phyloP scores from a whole-genome alignment of 352 stramenopile genomes.

The Plasmopara viticola region DNA sequence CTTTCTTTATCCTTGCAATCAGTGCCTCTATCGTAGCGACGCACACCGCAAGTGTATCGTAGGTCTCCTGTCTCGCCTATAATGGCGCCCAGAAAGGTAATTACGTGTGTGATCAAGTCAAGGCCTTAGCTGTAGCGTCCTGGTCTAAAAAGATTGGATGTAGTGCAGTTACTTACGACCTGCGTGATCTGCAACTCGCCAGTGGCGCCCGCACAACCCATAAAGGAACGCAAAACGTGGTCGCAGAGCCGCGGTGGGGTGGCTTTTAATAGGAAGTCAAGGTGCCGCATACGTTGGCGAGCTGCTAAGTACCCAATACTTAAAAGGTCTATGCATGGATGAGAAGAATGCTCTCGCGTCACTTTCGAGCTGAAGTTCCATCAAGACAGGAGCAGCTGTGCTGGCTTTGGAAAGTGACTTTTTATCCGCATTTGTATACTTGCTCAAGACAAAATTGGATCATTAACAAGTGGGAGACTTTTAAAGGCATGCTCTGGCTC shows the following conservation, averaged over 20 bases:
- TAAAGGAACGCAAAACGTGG: conserved; percentile 4
- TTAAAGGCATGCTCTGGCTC: conserved; percentile 52
- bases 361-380: conserved; percentile 40
- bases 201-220: conserved; percentile 6
- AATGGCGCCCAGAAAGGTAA: not conserved
- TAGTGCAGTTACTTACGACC: conserved; percentile 28
- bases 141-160: conserved; percentile 12
- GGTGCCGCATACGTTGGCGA: conserved; percentile 22
- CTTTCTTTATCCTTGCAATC: not conserved
- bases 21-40: not conserved
- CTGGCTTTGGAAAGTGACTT: conserved; percentile 56
- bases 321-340: conserved; percentile 67
- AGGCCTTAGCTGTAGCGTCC: conserved; percentile 1
- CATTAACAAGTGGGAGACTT: conserved; percentile 23
- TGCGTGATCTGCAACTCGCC: conserved; percentile 51
- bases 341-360: conserved; percentile 52
- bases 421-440: conserved; percentile 42
- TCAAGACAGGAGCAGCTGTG: conserved; percentile 33
- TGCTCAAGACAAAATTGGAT: conserved; percentile 42
- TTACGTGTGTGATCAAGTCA: conserved; percentile 2
- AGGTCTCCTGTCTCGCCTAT: not conserved
- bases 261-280: conserved; percentile 19
- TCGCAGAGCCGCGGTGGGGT: conserved; percentile 29
- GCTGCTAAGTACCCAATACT: conserved; percentile 53
- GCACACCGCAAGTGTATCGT: not conserved